These are phyloP conservation scores for Yarrowia osloensis DNA, from an alignment of 805 yeast species.

Conservation along the genomic window DNA sequence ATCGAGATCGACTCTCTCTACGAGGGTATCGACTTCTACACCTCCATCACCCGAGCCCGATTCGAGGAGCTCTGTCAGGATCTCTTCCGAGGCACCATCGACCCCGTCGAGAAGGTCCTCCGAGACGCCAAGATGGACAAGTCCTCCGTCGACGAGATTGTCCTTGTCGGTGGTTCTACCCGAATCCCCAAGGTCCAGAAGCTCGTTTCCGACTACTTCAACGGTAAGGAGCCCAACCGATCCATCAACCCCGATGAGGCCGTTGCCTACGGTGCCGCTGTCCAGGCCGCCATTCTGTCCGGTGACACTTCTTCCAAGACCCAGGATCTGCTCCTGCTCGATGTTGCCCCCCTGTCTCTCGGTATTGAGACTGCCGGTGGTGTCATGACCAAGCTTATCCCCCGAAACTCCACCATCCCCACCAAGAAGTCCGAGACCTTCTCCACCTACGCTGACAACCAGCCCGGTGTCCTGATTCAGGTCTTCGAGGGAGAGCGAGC, in stretches of 20 bases:
- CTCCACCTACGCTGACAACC: slow-evolving; percentile 97
- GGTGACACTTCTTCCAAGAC: slow-evolving; percentile 97
- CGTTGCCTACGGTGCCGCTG: slow-evolving; percentile 99
- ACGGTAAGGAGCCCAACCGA: slow-evolving; percentile 96
- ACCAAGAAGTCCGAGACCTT: slow-evolving; percentile 95
- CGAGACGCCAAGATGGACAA: slow-evolving; percentile 89
- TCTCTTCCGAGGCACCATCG: slow-evolving; percentile 88
- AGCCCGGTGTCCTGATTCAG: slow-evolving; percentile 97
- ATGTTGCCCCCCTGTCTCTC: slow-evolving; percentile 94
- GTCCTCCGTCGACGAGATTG: slow-evolving; percentile 87
- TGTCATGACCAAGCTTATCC: slow-evolving; percentile 96
- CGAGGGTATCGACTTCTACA: slow-evolving; percentile 96
- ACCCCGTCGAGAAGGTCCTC: slow-evolving; percentile 93
- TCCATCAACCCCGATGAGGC: slow-evolving; percentile 99
- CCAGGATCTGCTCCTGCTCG: slow-evolving; percentile 89
- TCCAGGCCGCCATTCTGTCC: slow-evolving; percentile 93
- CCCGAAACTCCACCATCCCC: slow-evolving; percentile 98
- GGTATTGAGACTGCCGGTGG: slow-evolving; percentile 99
- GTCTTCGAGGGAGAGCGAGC: slow-evolving; percentile 99
- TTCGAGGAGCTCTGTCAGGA: slow-evolving; percentile 95
- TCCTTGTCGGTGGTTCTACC: slow-evolving; percentile 96
- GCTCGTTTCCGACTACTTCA: slow-evolving; percentile 92
- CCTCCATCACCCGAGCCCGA: slow-evolving; percentile 95
- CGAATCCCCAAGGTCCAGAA: slow-evolving; percentile 97
- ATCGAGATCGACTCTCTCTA: slow-evolving; percentile 91